Evolutionary conservation across 2,329 filamentous ascomycete genomes (phyloP).

Genomic region (Didymella glomerata): DNA sequence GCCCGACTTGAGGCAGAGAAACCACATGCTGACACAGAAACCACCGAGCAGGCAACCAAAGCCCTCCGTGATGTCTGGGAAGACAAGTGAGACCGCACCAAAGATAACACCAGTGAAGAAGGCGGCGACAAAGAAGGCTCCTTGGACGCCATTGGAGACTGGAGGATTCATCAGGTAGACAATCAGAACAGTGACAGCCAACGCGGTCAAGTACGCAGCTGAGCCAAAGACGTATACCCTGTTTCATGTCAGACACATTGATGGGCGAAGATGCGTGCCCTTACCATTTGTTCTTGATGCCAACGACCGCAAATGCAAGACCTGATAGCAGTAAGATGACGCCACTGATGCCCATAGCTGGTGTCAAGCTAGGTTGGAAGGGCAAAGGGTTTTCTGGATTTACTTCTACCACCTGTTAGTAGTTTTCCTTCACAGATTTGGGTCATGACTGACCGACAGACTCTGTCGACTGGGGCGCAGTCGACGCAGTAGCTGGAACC

Average conservation of each 20-base stretch:
- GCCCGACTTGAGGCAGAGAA: slow-evolving; percentile 78
- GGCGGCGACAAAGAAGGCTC: slow-evolving; percentile 83
- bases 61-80: slow-evolving; percentile 83
- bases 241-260: slow-evolving; percentile 24
- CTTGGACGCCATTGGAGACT: slow-evolving; percentile 78
- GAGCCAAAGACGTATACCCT: slow-evolving; percentile 71
- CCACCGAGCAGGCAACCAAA: slow-evolving; percentile 88
- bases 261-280: neutral
- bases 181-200: slow-evolving; percentile 83
- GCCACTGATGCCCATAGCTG: slow-evolving; percentile 81
- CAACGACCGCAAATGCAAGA: slow-evolving; percentile 74
- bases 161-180: slow-evolving; percentile 87
- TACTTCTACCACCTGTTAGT: slow-evolving; percentile 15
- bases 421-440: neutral
- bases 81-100: slow-evolving; percentile 77
- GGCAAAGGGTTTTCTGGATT: slow-evolving; percentile 62
- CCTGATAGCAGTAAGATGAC: slow-evolving; percentile 78
- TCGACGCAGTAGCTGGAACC: slow-evolving; percentile 28
- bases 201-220: slow-evolving; percentile 73
- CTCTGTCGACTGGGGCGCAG: slow-evolving; percentile 29
- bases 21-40: slow-evolving; percentile 89
- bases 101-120: slow-evolving; percentile 76
- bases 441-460: slow-evolving; percentile 30
- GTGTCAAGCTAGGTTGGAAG: slow-evolving; percentile 76
- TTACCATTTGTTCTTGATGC: slow-evolving; percentile 78